These are phyloP conservation scores for Fusarium sp. DNA, from an alignment of 2,329 filamentous ascomycete genomes.

Conservation along the genomic window DNA sequence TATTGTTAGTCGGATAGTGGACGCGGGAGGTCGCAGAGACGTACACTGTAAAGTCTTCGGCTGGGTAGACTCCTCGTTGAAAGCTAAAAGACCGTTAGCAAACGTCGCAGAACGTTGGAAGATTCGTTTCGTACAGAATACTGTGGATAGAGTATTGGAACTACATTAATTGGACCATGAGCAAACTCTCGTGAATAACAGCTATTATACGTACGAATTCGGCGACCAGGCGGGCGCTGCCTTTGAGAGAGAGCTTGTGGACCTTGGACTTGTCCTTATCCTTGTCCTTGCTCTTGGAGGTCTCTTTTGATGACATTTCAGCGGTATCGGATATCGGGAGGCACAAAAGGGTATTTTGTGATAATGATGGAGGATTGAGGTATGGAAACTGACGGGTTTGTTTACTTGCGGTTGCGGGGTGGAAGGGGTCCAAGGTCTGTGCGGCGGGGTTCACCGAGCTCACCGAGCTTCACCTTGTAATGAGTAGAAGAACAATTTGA, in stretches of 20 bases:
- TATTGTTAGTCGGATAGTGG: conserved; percentile 8
- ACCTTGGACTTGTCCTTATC: conserved; percentile 86
- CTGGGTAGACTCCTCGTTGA: conserved; percentile 87
- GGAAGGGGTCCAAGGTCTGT: conserved; percentile 42
- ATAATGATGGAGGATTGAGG: conserved; percentile 2
- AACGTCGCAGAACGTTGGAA: not conserved
- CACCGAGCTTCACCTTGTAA: conserved; percentile 38
- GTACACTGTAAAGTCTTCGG: conserved; percentile 95
- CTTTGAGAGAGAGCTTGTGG: conserved; percentile 93
- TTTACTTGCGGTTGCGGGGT: conserved; percentile 51
- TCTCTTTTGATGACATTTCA: conserved; percentile 52
- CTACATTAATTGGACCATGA: conserved; percentile 55
- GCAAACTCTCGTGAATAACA: conserved; percentile 12
- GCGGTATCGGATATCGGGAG: not conserved
- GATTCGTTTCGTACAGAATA: conserved; percentile 73
- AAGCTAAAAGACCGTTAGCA: conserved; percentile 68
- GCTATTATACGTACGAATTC: conserved; percentile 84
- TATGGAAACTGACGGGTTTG: conserved; percentile 35
- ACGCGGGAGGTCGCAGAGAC: conserved; percentile 48
- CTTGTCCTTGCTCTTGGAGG: conserved; percentile 58
- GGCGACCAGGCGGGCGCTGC: conserved; percentile 85
- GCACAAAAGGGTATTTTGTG: not conserved
- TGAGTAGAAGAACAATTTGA: not conserved
- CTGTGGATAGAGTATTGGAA: conserved; percentile 99
- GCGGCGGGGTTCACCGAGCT: conserved; percentile 46